A percentile compares a stretch with the other conserved stretches of the same genome.
These are phyloP conservation scores for Metschnikowia aberdeeniae DNA, from an alignment of 805 yeast genomes.

Conservation along the genomic window DNA sequence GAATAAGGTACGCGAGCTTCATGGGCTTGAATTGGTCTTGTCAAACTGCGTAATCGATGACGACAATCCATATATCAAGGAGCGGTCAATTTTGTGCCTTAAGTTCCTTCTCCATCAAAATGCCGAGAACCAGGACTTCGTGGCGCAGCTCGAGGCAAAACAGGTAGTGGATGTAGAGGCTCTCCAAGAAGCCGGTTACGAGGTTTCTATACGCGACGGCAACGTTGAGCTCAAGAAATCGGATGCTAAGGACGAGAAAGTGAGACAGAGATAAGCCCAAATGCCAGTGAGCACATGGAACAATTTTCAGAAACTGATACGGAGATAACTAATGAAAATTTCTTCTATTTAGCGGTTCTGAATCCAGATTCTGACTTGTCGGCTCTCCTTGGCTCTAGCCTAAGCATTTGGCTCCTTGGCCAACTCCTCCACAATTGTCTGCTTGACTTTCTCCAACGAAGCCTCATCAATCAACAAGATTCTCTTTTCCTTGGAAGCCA, in stretches of 20 bases:
- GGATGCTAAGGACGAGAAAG: not conserved
- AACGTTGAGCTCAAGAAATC: slow-evolving; percentile 51
- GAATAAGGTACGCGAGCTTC: slow-evolving; percentile 58
- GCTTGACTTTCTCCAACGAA: slow-evolving; percentile 69
- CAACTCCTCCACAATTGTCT: slow-evolving; percentile 70
- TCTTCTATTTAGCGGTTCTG: not conserved
- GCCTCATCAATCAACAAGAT: slow-evolving; percentile 67
- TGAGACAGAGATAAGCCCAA: not conserved
- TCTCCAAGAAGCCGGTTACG: slow-evolving; percentile 68
- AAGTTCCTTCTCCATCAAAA: slow-evolving; percentile 65
- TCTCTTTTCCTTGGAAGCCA: slow-evolving; percentile 70
- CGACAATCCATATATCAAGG: slow-evolving; percentile 85
- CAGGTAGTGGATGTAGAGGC: slow-evolving; percentile 55
- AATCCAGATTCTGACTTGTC: not conserved
- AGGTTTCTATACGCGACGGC: slow-evolving; percentile 70
- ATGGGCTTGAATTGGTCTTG: slow-evolving; percentile 67
- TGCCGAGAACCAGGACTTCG: slow-evolving; percentile 66
- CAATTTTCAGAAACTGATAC: not conserved
- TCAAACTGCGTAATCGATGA: slow-evolving; percentile 84
- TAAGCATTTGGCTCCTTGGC: slow-evolving; percentile 16
- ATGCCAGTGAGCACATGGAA: not conserved
- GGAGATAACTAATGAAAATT: not conserved
- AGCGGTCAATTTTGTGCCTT: slow-evolving; percentile 75
- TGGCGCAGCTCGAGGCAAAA: slow-evolving; percentile 72
- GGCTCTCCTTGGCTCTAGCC: not conserved